Base-by-base conservation (phyloP, 2,329 filamentous ascomycete species). In the Fusarium sterilihyphosum region DNA sequence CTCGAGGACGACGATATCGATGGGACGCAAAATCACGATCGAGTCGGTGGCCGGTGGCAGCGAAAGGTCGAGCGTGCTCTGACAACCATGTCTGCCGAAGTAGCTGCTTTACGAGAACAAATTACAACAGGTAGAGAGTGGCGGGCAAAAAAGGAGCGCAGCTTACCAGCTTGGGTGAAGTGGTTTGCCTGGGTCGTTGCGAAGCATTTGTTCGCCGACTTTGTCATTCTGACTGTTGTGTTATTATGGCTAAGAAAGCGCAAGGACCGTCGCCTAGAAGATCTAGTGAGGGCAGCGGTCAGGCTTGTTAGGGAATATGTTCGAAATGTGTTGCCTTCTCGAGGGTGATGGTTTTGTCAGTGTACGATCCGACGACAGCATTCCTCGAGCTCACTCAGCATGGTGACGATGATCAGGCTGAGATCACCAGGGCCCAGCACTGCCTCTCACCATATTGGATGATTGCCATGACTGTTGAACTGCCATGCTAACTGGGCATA, bases 31-130 rank as follows among this genome's bases (percentile, higher is more conserved):
- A 58, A 63, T 33, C 65, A 67, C 10, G 67, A 73, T 24, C 75
- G 67, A 17, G 83, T 82, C 43, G 85, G 83, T 24, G 86, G 85
- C 70, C 91, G 90, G 78, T 98, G 95, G 94, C 92, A 93, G 59
- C 91, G 90, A 68, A 92, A 93, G 77, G 92, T 98, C 71, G 96
- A 98, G 84, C 89, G 92, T 49, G 94, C 94, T 29, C 87, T 98
- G 65, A 94, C 96, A 64, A 94, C 95, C 77, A 91, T 98, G 84
- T 97, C 95, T 10, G 93, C 95, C 22, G 96, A 99, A 83, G 91
- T 99, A 38, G 95, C 96, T 3, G 96, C 96, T 2, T 84, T 98
- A 71, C 90, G 96, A 41, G 96, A 99, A 83, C 95, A 98, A 80
- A 92, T 98, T 75, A 92, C 94, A 61, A 89, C 91, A 0, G 91